Evolutionary conservation across 371 early-diverging fungal species (phyloP).

Genomic region (Fennellomyces sp.): DNA sequence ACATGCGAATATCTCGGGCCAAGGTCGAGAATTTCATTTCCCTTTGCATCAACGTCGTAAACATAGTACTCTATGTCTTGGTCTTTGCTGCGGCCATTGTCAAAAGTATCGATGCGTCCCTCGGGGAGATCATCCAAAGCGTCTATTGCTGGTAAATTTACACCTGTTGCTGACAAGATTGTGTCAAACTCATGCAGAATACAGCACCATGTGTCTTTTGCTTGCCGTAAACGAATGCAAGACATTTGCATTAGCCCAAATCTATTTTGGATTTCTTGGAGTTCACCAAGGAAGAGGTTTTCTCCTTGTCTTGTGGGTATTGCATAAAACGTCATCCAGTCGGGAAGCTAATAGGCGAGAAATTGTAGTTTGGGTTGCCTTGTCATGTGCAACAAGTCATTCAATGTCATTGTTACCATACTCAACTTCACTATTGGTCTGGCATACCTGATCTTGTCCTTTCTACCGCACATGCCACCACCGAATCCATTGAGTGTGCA

Average conservation of each 20-base stretch:
- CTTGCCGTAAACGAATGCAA: slow-evolving; percentile 31
- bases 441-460: slow-evolving; percentile 33
- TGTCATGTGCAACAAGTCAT: slow-evolving; percentile 32
- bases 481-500: slow-evolving; percentile 32
- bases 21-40: slow-evolving; percentile 39
- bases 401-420: slow-evolving; percentile 42
- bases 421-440: slow-evolving; percentile 36
- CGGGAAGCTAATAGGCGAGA: not conserved
- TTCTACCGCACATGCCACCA: slow-evolving; percentile 28
- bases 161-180: not conserved
- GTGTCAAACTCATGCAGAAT: not conserved
- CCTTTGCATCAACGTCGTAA: slow-evolving; percentile 26
- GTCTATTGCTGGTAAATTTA: slow-evolving; percentile 42
- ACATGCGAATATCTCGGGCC: slow-evolving; percentile 26
- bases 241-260: slow-evolving; percentile 20
- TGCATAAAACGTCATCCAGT: too few species aligned
- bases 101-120: slow-evolving; percentile 31
- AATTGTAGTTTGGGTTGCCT: slow-evolving; percentile 36
- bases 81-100: slow-evolving; percentile 36
- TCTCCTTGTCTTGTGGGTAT: slow-evolving; percentile 37
- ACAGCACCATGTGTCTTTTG: slow-evolving; percentile 27
- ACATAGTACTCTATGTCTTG: slow-evolving; percentile 28
- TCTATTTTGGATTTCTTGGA: slow-evolving; percentile 41
- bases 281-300: slow-evolving; percentile 39
- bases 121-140: slow-evolving; percentile 39